A percentile compares a stretch with the other conserved stretches of the same genome.
phyloP scores from a whole-genome alignment of 805 yeast species.

The Barnettozyma vustinii region DNA sequence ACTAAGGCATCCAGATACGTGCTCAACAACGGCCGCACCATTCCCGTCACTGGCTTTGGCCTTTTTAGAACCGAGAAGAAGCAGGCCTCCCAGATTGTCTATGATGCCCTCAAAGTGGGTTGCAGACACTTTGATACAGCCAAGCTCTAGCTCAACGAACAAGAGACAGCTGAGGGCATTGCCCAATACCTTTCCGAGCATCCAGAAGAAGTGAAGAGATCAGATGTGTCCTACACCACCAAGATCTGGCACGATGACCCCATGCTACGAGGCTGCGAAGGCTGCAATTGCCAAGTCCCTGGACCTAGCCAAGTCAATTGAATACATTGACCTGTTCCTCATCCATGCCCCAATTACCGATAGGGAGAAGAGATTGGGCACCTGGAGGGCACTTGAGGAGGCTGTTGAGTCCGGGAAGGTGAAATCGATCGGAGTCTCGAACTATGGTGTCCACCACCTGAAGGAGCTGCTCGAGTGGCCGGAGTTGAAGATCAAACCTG shows the following conservation, averaged over 20 bases:
- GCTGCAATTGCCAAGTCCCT: slow-evolving; percentile 53
- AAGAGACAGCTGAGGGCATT: slow-evolving; percentile 58
- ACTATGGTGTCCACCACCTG: slow-evolving; percentile 56
- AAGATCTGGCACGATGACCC: slow-evolving; percentile 52
- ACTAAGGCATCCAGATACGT: slow-evolving; percentile 20
- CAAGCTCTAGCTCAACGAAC: slow-evolving; percentile 59
- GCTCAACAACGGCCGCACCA: slow-evolving; percentile 49
- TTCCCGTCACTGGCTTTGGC: slow-evolving; percentile 71
- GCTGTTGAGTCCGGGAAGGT: slow-evolving; percentile 53
- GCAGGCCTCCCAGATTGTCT: slow-evolving; percentile 36
- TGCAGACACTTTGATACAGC: slow-evolving; percentile 77
- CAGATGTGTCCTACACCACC: slow-evolving; percentile 63
- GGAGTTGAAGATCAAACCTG: slow-evolving; percentile 50
- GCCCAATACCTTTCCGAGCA: slow-evolving; percentile 42
- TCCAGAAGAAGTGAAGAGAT: slow-evolving; percentile 46
- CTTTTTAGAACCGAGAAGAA: slow-evolving; percentile 46
- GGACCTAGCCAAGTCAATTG: slow-evolving; percentile 42
- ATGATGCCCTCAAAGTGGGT: slow-evolving; percentile 57
- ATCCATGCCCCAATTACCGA: slow-evolving; percentile 61
- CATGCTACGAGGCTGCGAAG: slow-evolving; percentile 52
- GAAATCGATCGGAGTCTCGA: slow-evolving; percentile 73
- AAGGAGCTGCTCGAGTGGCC: slow-evolving; percentile 57
- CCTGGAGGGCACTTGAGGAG: slow-evolving; percentile 74
- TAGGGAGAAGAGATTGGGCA: slow-evolving; percentile 43
- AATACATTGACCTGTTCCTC: slow-evolving; percentile 68